Conservation (phyloP, 2,329 filamentous ascomycete genomes). For the Fusarium proliferatum region DNA sequence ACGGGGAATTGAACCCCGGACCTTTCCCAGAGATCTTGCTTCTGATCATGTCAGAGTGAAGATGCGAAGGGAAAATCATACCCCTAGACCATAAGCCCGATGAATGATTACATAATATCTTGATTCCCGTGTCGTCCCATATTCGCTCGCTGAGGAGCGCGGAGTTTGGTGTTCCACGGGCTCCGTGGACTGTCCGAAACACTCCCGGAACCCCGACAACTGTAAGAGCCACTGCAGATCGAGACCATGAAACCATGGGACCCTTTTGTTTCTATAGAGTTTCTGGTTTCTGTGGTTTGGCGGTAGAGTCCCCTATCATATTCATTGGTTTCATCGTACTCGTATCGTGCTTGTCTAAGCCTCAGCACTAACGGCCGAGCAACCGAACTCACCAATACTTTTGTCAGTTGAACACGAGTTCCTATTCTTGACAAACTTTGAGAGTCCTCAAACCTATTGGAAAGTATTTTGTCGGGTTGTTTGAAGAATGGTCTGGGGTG, state of each 20-base stretch:
- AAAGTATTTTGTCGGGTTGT: no score
- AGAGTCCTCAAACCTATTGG: accelerated
- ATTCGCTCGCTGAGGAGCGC: not conserved
- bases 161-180: not conserved
- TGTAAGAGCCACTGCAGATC: not conserved
- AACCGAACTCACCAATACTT: not conserved
- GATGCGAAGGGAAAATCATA: conserved; percentile 34
- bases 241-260: not conserved
- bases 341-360: not conserved
- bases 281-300: not conserved
- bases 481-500: not conserved
- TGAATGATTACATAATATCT: conserved; percentile 9
- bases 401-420: not conserved
- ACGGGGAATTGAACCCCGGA: conserved; percentile 34
- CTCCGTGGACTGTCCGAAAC: not conserved
- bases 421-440: not conserved
- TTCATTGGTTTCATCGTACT: not conserved
- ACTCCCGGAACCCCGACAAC: not conserved
- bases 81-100: conserved; percentile 34
- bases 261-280: not conserved
- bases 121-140: accelerated
- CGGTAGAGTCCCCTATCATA: no score
- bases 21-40: conserved; percentile 18
- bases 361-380: not conserved
- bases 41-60: not conserved